These are phyloP conservation scores for Tuber microsphaerosporum DNA, from an alignment of 495 filamentous ascomycete genomes.

Conservation along the genomic window DNA sequence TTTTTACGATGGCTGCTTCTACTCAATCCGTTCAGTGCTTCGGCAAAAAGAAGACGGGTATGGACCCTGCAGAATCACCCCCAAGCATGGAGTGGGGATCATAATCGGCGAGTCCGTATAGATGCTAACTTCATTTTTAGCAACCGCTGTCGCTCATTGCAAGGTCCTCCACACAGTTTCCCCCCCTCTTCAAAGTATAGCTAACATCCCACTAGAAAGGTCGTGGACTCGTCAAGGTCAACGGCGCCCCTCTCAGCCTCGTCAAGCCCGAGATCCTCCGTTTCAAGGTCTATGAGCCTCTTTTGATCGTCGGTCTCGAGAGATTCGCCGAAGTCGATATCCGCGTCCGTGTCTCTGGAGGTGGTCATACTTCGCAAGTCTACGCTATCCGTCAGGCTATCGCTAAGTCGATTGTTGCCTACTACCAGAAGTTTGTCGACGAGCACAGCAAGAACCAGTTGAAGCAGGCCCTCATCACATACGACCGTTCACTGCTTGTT, in stretches of 20 bases:
- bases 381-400: constrained; percentile 99
- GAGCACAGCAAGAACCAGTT: constrained; percentile 99
- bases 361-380: constrained; percentile 96
- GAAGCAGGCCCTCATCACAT: constrained; percentile 87
- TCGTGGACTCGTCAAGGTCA: constrained; percentile 94
- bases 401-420: constrained; percentile 94
- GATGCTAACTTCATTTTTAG: constrained; percentile 48
- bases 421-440: constrained; percentile 99
- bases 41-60: constrained; percentile 86
- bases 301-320: constrained; percentile 90
- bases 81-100: constrained; percentile 1
- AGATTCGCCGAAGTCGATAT: constrained; percentile 97
- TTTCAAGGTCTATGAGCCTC: constrained; percentile 98
- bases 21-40: constrained; percentile 86
- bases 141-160: constrained; percentile 86
- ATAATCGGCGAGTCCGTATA: constrained; percentile 28
- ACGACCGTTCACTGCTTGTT: constrained; percentile 93
- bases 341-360: constrained; percentile 89
- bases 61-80: constrained; percentile 43
- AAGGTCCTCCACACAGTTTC: constrained; percentile 55
- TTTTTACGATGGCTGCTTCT: constrained; percentile 57
- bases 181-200: neutral
- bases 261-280: constrained; percentile 93
- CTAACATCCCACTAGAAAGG: constrained; percentile 54
- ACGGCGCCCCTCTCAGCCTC: constrained; percentile 88